Base-by-base conservation (phyloP, 1,284 basidiomycete genomes). In the Ceratobasidium sp. region DNA sequence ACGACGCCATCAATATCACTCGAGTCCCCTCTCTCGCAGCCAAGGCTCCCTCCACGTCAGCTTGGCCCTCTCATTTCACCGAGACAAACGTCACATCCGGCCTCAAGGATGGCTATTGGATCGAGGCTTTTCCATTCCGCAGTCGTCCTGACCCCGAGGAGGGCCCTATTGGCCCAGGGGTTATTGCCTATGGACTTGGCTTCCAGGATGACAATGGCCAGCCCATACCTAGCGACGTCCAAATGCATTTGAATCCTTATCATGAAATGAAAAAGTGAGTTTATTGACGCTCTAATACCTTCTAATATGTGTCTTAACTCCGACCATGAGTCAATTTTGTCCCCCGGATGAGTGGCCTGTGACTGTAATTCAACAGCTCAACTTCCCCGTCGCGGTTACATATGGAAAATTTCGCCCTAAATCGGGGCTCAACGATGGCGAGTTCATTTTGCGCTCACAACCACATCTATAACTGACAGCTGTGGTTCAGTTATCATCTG, bases 151-250 rank as follows among this genome's bases (percentile, higher is more conserved):
- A 25, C 25, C 4, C 73, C 17, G 52, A 75, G 6, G 59, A 73
- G 43, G 46, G 56, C 25, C 76, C 66, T 0, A 32, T 46, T 32
- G 64, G 64, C 44, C 82, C 81, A 7, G 80, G 83, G 57, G 74
- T 83, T 61, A 77, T 83, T 69, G 82, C 76, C 4, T 82, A 81
- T 76, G 82, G 82, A 0, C 79, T 83, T 17, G 82, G 82, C 22
- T 78, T 79, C 56, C 13, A 78, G 32, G 78, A 77, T 57, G 76
- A 76, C 62, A 66, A 80, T 19, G 37, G 19, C 11, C 1, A 40
- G 11, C 57, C 40, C 32, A 34, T 59, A 1, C 29, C 15, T n/a
- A 78, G 79, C 40, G 67, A 75, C 15, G 77, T 82, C 54, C 77
- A 77, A 49, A 77, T 83, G 66, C 82, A 82, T 51, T 57, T 77